Base-by-base conservation (phyloP, 2,329 filamentous ascomycete genomes). In the Penicillium glabrum region DNA sequence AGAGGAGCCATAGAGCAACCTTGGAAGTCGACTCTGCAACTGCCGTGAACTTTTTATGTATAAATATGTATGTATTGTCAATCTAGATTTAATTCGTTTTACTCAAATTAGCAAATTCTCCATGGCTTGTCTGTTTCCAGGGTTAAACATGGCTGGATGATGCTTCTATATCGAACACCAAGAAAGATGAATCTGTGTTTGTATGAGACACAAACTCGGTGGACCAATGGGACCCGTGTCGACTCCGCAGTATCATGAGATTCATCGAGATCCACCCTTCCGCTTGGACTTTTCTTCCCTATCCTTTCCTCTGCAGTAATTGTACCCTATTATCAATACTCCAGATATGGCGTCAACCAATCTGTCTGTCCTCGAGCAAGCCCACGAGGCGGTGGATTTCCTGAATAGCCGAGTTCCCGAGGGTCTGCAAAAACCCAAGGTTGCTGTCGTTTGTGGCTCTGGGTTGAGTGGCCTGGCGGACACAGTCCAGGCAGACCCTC, bases 371-470 rank as follows among this genome's bases (percentile, higher is more conserved):
- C 66, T 67, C 41, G 64, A 70, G n/a, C 68, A 68, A 55, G 72
- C 70, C n/a, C 64, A 67, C 44, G 82, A 84, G 63, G 82, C 85
- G 1, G 77, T 77, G 52, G 65, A 73, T 16, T 82, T 80, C 63
- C 70, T 88, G 23, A 78, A 75, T 49, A 68, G 74, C 23, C 73
- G 74, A 46, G 69, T 87, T n/a, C 83, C 84, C 16, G 67, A 71
- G 41, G 58, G 69, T 16, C 69, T 86, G n/a, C 76, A 81, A 53
- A 71, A 74, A 2, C 86, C 86, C 11, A 77, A 79, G 56, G 79
- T 88, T 59, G 86, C 84, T 39, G 85, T 89, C 54, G 81, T 88
- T 24, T 89, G 86, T 68, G 86, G 86, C 31, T 87, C 84, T 49
- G 86, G 86, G 3, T 73, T 89, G 9, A 85, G 85, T 41, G 85